A percentile compares a stretch with the other conserved stretches of the same genome.
phyloP scores from a whole-genome alignment of 768 basidiomycete genomes.

The Termitomyces sp. region DNA sequence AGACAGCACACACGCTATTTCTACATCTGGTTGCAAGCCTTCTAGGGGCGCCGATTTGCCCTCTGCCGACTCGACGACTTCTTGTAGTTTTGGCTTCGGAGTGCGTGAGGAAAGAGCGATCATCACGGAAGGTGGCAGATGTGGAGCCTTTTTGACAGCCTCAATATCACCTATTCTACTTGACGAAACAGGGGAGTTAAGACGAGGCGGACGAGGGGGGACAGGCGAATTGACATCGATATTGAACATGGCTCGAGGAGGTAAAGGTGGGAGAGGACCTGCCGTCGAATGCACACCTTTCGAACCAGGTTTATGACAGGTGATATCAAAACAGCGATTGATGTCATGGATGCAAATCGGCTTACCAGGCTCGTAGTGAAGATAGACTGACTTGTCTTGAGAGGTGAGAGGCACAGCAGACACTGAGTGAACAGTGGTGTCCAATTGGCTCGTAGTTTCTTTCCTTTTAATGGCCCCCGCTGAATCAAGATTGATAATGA shows the following conservation, averaged over 20 bases:
- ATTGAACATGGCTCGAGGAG: conserved; percentile 52
- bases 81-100: conserved; percentile 5
- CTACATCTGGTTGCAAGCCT: conserved; percentile 2
- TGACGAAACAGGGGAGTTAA: conserved; percentile 47
- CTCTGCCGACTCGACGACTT: conserved; percentile 4
- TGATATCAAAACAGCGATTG: conserved; percentile 6
- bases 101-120: conserved; percentile 32
- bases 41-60: not conserved
- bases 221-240: conserved; percentile 39
- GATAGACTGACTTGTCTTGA: conserved; percentile 34
- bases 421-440: conserved; percentile 17
- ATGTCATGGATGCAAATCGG: not conserved
- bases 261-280: conserved; percentile 55
- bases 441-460: conserved; percentile 14
- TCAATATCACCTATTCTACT: conserved; percentile 46
- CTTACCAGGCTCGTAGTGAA: conserved; percentile 59
- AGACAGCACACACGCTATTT: conserved; percentile 9
- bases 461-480: conserved; percentile 11
- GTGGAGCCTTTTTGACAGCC: conserved; percentile 52
- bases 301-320: conserved; percentile 5
- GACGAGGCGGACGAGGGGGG: conserved; percentile 60
- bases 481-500: conserved; percentile 44
- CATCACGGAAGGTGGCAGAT: conserved; percentile 51
- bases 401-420: conserved; percentile 20
- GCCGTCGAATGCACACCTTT: conserved; percentile 61